phyloP scores from a whole-genome alignment of 805 yeast species.

The Teunomyces aglyptinius region DNA sequence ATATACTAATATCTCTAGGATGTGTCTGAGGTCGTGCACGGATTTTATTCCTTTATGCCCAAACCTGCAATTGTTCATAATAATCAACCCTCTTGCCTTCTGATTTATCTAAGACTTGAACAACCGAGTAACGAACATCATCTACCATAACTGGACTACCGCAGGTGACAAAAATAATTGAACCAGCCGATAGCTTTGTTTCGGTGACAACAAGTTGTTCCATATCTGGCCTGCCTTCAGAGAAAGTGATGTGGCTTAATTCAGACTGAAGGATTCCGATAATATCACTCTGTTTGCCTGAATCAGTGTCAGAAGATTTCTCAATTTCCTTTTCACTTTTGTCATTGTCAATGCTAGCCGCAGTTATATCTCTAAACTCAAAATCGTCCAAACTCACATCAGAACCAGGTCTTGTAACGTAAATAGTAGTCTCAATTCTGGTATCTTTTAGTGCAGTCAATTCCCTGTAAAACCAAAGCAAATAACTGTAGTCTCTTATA shows the following conservation, averaged over 20 bases:
- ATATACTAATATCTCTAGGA: too few species aligned
- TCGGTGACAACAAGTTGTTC: constrained; percentile 4
- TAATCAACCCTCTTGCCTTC: constrained; percentile 55
- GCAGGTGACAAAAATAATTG: constrained; percentile 25
- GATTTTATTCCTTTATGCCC: constrained; percentile 37
- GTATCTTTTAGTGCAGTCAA: constrained; percentile 17
- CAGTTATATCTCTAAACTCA: neutral
- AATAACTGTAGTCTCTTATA: constrained; percentile 17
- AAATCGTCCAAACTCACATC: neutral
- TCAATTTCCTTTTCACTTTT: constrained; percentile 6
- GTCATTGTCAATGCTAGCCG: constrained; percentile 6
- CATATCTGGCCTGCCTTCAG: constrained; percentile 25
- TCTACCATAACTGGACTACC: constrained; percentile 33
- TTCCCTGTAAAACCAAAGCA: constrained; percentile 25
- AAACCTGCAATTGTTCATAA: constrained; percentile 70
- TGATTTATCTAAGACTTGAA: constrained; percentile 33
- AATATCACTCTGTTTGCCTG: neutral
- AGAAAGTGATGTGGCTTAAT: constrained; percentile 32
- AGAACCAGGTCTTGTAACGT: constrained; percentile 32
- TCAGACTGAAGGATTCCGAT: neutral
- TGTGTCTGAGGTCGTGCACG: too few species aligned
- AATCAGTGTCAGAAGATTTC: constrained; percentile 17
- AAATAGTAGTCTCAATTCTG: constrained; percentile 30
- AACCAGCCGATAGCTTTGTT: constrained; percentile 9
- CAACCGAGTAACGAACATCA: constrained; percentile 35